Percentiles rank a stretch among this genome's conserved stretches.
phyloP scores from a whole-genome alignment of 805 yeast species.

The Starmerella cellae region DNA sequence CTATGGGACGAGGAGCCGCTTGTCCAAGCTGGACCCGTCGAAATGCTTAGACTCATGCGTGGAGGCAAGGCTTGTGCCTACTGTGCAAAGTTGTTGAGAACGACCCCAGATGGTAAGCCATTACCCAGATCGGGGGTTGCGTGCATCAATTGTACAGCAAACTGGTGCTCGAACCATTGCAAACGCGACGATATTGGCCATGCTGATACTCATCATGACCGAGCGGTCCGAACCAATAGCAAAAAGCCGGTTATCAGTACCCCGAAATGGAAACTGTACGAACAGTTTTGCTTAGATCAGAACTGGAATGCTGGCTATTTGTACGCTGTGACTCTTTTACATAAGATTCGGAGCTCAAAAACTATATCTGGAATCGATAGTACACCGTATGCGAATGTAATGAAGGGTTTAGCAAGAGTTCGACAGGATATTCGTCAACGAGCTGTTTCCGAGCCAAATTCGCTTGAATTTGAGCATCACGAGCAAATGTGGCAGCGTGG shows the following conservation, averaged over 20 bases:
- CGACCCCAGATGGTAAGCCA: constrained; percentile 18
- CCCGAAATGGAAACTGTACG: constrained; percentile 40
- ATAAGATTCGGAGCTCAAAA: constrained; percentile 18
- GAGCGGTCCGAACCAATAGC: constrained; percentile 21
- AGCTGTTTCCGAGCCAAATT: constrained; percentile 32
- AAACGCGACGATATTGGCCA: constrained; percentile 44
- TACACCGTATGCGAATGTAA: constrained; percentile 28
- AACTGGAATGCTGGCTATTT: constrained; percentile 61
- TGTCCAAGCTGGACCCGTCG: constrained; percentile 52
- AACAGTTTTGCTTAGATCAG: constrained; percentile 47
- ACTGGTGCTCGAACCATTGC: constrained; percentile 61
- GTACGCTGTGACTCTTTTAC: constrained; percentile 44
- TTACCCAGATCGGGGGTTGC: constrained; percentile 18
- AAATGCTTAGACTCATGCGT: constrained; percentile 44
- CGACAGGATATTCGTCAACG: constrained; percentile 52
- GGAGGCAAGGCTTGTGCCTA: constrained; percentile 56
- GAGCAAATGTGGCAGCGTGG: constrained; percentile 45
- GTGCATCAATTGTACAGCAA: constrained; percentile 53
- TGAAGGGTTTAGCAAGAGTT: constrained; percentile 53
- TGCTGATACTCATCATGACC: constrained; percentile 43
- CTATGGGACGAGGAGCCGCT: constrained; percentile 55
- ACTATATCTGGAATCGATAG: neutral
- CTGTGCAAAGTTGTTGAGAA: constrained; percentile 47
- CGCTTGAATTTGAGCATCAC: constrained; percentile 31
- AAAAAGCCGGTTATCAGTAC: constrained; percentile 22